Base-by-base conservation (phyloP, 1,284 basidiomycete genomes). In the Apiotrichum gamsii region DNA sequence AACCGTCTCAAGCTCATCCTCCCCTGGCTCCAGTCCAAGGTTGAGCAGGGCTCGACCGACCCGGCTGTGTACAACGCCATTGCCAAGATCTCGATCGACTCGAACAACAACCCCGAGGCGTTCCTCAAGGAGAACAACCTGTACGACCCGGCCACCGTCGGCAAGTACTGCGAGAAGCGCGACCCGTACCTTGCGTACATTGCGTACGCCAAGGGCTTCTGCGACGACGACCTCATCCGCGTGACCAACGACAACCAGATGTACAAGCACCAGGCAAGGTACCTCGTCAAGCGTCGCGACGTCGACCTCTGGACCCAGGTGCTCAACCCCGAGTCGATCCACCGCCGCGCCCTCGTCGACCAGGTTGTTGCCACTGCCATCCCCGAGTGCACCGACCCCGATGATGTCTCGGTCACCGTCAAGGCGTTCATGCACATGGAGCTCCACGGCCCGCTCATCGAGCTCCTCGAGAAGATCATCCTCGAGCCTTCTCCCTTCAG, bases 191-290 rank as follows among this genome's bases (percentile, higher is more conserved):
- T 98, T 52, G 95, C 95, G 23, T 99, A 95, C 76, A 98, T 98
- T 64, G 95, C 95, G 2, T 99, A 98, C 70, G 95, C 95, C 44
- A 98, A 98, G 74, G 95, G 95, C 58, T 87, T 97, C 76, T 99
- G 95, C 67, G 95, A 99, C 61, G 91, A 98, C 11, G 95, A 99
- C 74, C 81, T 99, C 59, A 91, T 99, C 69, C 73, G 82, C 28
- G 94, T 99, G 72, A 98, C 95, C 46, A 98, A 98, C 70, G 94
- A 96, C 62, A 99, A 99, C 76, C 86, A 91, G 28, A 99, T 98
- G 95, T 99, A 95, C 82, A 99, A 98, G 76, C 94, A 98, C 69
- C 95, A 98, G 74, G 89, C 95, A 45, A 84, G 95, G 32, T 99
- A 99, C 75, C 83, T 98, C 54, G 90, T 97, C 68, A 96, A 94